These are phyloP conservation scores for Candida caryicola DNA, from an alignment of 805 yeast species.

Conservation along the genomic window DNA sequence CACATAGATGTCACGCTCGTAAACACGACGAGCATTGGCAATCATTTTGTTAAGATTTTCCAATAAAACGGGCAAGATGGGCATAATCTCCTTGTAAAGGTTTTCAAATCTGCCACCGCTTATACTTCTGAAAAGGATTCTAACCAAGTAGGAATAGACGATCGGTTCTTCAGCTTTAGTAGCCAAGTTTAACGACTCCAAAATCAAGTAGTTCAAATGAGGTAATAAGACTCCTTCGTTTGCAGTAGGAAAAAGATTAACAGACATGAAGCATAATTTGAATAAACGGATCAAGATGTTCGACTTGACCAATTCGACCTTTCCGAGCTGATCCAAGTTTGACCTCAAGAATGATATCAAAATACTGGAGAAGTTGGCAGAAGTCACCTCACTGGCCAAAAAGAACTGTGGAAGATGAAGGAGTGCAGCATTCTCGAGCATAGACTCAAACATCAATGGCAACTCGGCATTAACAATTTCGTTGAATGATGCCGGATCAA, in stretches of 20 bases:
- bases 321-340: slow-evolving; percentile 75
- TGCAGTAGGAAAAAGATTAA: slow-evolving; percentile 79
- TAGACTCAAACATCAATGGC: slow-evolving; percentile 70
- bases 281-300: slow-evolving; percentile 81
- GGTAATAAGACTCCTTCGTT: slow-evolving; percentile 89
- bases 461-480: slow-evolving; percentile 84
- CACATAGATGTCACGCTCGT: slow-evolving; percentile 90
- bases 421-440: slow-evolving; percentile 79
- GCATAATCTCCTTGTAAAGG: slow-evolving; percentile 88
- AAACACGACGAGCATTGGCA: slow-evolving; percentile 78
- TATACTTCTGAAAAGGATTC: slow-evolving; percentile 88
- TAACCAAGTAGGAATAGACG: slow-evolving; percentile 80
- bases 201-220: slow-evolving; percentile 77
- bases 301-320: slow-evolving; percentile 70
- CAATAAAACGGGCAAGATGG: slow-evolving; percentile 78
- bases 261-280: slow-evolving; percentile 94
- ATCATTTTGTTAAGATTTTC: slow-evolving; percentile 84
- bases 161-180: slow-evolving; percentile 89
- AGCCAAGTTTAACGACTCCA: slow-evolving; percentile 74
- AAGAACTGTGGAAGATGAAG: slow-evolving; percentile 92
- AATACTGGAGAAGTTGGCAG: slow-evolving; percentile 86
- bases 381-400: slow-evolving; percentile 89
- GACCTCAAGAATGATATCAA: slow-evolving; percentile 72
- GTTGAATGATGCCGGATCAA: slow-evolving; percentile 93
- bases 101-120: slow-evolving; percentile 97